These are phyloP conservation scores for Aspergillus olivimuriae DNA, from an alignment of 495 filamentous ascomycete species.

Conservation along the genomic window DNA sequence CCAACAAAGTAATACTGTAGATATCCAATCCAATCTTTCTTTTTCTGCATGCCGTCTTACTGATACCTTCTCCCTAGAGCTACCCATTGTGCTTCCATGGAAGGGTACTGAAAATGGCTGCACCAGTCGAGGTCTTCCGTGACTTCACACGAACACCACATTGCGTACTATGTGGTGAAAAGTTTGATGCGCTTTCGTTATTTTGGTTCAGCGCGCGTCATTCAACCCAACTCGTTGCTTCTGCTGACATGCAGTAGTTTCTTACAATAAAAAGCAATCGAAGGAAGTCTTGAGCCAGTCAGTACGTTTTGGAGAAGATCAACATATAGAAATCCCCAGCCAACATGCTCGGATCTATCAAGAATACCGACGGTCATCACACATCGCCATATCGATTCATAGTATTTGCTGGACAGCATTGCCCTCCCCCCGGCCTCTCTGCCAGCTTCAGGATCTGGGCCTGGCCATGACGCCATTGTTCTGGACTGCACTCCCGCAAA, in stretches of 20 bases:
- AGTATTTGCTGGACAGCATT: not conserved
- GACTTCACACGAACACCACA: no score
- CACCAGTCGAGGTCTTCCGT: no score
- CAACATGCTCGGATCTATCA: no score
- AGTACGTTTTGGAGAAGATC: not conserved
- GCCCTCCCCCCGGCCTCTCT: not conserved
- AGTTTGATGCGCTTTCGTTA: not conserved
- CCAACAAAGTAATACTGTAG: no score
- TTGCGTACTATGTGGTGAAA: conserved; percentile 2
- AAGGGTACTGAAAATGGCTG: no score
- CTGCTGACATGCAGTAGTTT: conserved; percentile 1
- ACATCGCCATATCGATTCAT: not conserved
- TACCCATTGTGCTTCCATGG: no score
- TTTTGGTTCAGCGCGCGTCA: not conserved
- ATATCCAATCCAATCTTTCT: no score
- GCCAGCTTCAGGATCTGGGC: not conserved
- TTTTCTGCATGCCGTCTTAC: no score
- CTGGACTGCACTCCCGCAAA: not conserved
- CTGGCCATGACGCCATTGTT: conserved; percentile 1
- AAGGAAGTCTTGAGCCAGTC: not conserved
- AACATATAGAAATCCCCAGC: no score
- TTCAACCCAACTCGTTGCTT: not conserved
- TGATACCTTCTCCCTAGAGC: no score
- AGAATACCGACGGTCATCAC: not conserved
- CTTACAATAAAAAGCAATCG: not conserved